phyloP scores from a whole-genome alignment of 164 flowering plant genomes.

The Akebia trifoliata region DNA sequence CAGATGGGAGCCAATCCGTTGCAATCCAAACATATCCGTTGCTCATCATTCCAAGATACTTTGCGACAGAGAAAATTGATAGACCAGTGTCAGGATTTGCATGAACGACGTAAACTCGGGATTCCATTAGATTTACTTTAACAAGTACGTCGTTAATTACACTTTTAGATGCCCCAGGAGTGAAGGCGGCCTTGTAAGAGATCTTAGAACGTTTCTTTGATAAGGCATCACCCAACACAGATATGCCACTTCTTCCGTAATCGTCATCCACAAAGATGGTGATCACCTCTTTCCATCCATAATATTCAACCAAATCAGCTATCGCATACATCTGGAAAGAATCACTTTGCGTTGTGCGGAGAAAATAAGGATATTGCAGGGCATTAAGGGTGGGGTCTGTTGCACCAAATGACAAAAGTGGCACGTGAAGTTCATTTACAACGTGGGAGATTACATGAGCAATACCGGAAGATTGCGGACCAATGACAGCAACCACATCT shows the following conservation, averaged over 20 bases:
- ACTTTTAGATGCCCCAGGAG: constrained; percentile 41
- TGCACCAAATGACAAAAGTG: constrained; percentile 77
- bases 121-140: constrained; percentile 66
- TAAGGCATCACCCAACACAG: constrained; percentile 70
- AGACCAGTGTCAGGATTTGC: constrained; percentile 77
- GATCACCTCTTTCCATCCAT: constrained; percentile 78
- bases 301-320: constrained; percentile 57
- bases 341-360: constrained; percentile 76
- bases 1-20: constrained; percentile 88
- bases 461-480: constrained; percentile 87
- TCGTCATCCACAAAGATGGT: constrained; percentile 87
- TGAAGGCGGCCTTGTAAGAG: constrained; percentile 65
- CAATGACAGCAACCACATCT: constrained; percentile 70
- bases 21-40: constrained; percentile 93
- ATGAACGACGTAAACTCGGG: constrained; percentile 79
- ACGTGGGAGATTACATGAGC: constrained; percentile 79
- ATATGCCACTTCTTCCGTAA: constrained; percentile 72
- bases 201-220: constrained; percentile 67
- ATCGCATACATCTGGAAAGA: constrained; percentile 76
- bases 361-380: constrained; percentile 65
- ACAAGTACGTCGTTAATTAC: constrained; percentile 45
- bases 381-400: constrained; percentile 86
- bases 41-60: constrained; percentile 57
- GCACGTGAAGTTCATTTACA: constrained; percentile 69
- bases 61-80: constrained; percentile 51